These are phyloP conservation scores for Melanogaster broomeanus DNA, from an alignment of 768 basidiomycete genomes.

Conservation along the genomic window DNA sequence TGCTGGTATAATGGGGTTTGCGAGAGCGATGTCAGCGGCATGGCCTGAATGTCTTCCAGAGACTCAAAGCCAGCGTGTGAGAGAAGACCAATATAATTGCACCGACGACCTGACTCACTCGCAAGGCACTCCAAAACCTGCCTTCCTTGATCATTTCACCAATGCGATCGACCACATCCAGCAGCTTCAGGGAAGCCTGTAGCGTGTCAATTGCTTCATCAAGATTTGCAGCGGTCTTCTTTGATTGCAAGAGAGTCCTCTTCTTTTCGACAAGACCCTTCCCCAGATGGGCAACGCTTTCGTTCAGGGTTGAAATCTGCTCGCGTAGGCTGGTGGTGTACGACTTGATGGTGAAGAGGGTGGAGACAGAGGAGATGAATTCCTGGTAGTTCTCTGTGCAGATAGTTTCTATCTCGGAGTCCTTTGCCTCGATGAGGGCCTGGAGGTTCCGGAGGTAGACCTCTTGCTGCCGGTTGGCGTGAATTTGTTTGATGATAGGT, in stretches of 20 bases:
- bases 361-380: constrained; percentile 97
- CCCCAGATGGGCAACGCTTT: constrained; percentile 86
- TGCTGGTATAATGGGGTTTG: constrained; percentile 94
- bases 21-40: constrained; percentile 85
- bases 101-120: constrained; percentile 56
- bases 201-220: constrained; percentile 97
- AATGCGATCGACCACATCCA: constrained; percentile 92
- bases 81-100: constrained; percentile 12
- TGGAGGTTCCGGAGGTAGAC: constrained; percentile 84
- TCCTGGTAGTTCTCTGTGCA: constrained; percentile 98
- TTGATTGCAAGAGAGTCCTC: constrained; percentile 81
- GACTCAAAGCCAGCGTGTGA: constrained; percentile 58
- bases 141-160: constrained; percentile 91
- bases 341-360: constrained; percentile 91
- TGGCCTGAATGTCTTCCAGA: constrained; percentile 90
- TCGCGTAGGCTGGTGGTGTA: constrained; percentile 94
- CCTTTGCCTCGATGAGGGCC: constrained; percentile 90
- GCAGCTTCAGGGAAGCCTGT: constrained; percentile 87
- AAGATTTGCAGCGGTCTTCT: constrained; percentile 90
- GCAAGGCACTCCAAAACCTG: constrained; percentile 95
- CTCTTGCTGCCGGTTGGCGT: constrained; percentile 86
- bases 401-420: constrained; percentile 93
- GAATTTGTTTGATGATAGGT: constrained; percentile 92
- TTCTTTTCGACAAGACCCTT: constrained; percentile 92
- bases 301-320: constrained; percentile 86